Percentiles rank a stretch among this genome's conserved stretches.
Evolutionary conservation across 768 basidiomycete genomes (phyloP).

Genomic region (Auricularia sp.): DNA sequence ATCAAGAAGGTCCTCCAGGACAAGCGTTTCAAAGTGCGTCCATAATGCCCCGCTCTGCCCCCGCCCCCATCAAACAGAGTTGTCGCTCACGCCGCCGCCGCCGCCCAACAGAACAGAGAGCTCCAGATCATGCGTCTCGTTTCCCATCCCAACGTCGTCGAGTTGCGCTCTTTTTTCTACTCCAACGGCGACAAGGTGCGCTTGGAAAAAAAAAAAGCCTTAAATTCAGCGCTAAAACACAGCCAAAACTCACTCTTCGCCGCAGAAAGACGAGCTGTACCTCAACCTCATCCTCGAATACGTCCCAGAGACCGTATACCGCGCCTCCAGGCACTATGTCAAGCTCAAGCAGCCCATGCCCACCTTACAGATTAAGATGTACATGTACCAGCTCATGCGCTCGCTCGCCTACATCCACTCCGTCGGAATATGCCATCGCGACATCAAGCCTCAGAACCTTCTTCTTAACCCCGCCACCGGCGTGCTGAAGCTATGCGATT

Average conservation of each 20-base stretch:
- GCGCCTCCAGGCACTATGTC: conserved; percentile 95
- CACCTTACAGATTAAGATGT: conserved; percentile 98
- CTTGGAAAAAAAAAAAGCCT: neutral
- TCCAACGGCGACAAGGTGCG: conserved; percentile 97
- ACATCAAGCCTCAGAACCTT: conserved; percentile 99
- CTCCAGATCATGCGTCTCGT: conserved; percentile 98
- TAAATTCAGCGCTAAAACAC: neutral
- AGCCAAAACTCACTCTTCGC: conserved; percentile 4
- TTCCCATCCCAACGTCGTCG: conserved; percentile 94
- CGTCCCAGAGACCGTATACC: conserved; percentile 98
- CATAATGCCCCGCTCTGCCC: neutral
- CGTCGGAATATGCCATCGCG: conserved; percentile 98
- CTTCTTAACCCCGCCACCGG: conserved; percentile 95
- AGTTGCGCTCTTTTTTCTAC: conserved; percentile 97
- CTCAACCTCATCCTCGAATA: conserved; percentile 99
- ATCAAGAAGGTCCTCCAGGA: conserved; percentile 99
- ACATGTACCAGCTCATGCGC: conserved; percentile 98
- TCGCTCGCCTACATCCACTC: conserved; percentile 99
- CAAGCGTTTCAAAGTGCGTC: conserved; percentile 98
- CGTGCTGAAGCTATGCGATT: conserved; percentile 95
- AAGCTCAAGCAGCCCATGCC: conserved; percentile 99
- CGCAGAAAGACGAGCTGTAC: conserved; percentile 98
- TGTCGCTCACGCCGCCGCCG: neutral
- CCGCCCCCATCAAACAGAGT: conserved; percentile 7
- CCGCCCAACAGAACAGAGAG: conserved; percentile 76